Conservation (phyloP, 257 asterid species). For the Anisodus acutangulus region DNA sequence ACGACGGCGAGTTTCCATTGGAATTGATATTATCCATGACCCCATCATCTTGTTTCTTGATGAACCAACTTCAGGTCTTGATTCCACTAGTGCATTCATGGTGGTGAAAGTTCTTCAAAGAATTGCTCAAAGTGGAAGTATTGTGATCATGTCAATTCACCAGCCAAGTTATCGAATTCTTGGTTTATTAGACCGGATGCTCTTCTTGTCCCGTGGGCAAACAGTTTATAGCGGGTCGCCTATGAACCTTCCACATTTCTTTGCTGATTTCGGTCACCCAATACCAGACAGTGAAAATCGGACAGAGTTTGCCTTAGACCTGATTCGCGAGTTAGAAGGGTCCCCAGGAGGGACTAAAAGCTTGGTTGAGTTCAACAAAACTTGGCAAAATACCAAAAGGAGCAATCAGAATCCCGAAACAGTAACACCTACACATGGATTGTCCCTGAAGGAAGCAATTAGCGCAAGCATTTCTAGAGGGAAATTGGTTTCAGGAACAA, state of each 20-base stretch:
- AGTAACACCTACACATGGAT: slow-evolving; percentile 28
- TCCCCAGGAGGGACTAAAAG: slow-evolving; percentile 69
- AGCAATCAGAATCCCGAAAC: background rate
- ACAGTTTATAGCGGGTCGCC: slow-evolving; percentile 81
- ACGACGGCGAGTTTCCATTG: slow-evolving; percentile 78
- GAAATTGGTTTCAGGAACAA: slow-evolving; percentile 68
- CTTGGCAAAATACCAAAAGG: slow-evolving; percentile 56
- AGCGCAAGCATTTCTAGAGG: slow-evolving; percentile 77
- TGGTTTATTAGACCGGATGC: slow-evolving; percentile 61
- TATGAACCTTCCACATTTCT: slow-evolving; percentile 50
- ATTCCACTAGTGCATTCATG: slow-evolving; percentile 86
- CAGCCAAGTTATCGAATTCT: slow-evolving; percentile 81
- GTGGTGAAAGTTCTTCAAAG: slow-evolving; percentile 79
- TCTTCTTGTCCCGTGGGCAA: slow-evolving; percentile 71
- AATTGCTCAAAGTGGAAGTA: slow-evolving; percentile 83
- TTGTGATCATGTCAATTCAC: slow-evolving; percentile 81
- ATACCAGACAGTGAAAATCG: slow-evolving; percentile 72
- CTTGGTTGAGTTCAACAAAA: slow-evolving; percentile 64
- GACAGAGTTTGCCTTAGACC: slow-evolving; percentile 72
- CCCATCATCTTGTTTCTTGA: slow-evolving; percentile 74
- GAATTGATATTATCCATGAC: slow-evolving; percentile 83
- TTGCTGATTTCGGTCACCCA: slow-evolving; percentile 76
- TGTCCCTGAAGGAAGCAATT: slow-evolving; percentile 68
- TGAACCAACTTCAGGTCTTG: slow-evolving; percentile 85
- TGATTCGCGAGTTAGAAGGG: slow-evolving; percentile 76